Conservation (phyloP, 371 early-diverging fungal genomes). For the Apophysomyces sp. region DNA sequence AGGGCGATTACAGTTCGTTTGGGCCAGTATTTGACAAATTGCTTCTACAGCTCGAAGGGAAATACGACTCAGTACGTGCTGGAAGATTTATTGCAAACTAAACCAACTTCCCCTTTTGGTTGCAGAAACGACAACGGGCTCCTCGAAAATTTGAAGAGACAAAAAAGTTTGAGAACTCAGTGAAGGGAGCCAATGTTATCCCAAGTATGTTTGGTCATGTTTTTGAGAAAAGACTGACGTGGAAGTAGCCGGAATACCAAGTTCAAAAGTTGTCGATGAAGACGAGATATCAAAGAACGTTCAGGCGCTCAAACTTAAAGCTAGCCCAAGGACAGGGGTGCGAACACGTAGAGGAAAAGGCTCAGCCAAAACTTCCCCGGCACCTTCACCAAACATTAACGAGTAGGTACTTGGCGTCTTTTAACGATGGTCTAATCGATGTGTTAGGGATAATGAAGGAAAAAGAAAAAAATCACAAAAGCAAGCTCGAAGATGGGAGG, state of each 20-base stretch:
- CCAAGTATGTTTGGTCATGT: conserved; percentile 33
- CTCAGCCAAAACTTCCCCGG: conserved; percentile 27
- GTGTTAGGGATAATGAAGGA: conserved; percentile 4
- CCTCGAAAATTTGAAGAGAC: conserved; percentile 87
- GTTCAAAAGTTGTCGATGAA: conserved; percentile 38
- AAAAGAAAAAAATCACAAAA: conserved; percentile 54
- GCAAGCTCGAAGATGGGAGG: conserved; percentile 66
- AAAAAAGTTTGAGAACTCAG: conserved; percentile 73
- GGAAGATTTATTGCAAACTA: background rate
- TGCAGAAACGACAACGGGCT: conserved; percentile 43
- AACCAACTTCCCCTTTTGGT: background rate
- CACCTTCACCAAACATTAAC: conserved; percentile 30
- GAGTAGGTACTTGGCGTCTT: conserved; percentile 15
- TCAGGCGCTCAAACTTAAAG: conserved; percentile 43
- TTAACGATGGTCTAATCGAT: background rate
- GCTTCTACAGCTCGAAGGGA: conserved; percentile 43
- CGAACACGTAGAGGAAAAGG: conserved; percentile 25
- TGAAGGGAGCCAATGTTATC: conserved; percentile 69
- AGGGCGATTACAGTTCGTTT: conserved; percentile 31
- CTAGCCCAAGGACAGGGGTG: conserved; percentile 31
- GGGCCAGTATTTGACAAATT: conserved; percentile 41
- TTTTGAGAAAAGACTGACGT: background rate
- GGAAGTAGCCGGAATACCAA: background rate
- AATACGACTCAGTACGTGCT: conserved; percentile 36
- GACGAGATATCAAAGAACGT: conserved; percentile 67